phyloP scores from a whole-genome alignment of 129 eudicot genomes.

The Lactuca sativa region DNA sequence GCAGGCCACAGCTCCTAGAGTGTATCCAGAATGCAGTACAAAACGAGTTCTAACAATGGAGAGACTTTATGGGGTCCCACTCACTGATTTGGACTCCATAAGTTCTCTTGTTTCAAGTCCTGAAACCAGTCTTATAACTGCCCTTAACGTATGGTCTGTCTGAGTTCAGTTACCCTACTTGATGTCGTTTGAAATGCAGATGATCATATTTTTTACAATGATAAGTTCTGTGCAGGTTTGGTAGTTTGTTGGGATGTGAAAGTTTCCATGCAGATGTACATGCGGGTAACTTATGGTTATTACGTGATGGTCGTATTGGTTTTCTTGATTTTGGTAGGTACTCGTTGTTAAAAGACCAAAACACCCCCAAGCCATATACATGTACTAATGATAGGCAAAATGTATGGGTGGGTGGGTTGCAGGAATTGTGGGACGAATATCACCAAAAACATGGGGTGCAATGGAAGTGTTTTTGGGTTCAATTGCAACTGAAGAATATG shows the following conservation, averaged over 20 bases:
- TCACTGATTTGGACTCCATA: conserved; percentile 91
- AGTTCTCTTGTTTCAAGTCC: conserved; percentile 87
- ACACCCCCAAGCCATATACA: background rate
- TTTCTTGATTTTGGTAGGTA: conserved; percentile 90
- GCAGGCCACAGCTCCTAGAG: conserved; percentile 97
- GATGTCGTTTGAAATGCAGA: conserved; percentile 8
- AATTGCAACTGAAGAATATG: conserved; percentile 78
- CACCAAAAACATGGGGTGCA: conserved; percentile 92
- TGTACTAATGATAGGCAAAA: background rate
- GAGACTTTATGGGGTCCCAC: conserved; percentile 96
- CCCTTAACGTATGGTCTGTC: conserved; percentile 91
- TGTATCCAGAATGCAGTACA: conserved; percentile 74
- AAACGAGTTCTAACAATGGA: conserved; percentile 87
- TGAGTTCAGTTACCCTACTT: background rate
- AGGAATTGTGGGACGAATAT: conserved; percentile 97
- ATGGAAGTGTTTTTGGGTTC: conserved; percentile 93
- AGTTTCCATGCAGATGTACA: conserved; percentile 95
- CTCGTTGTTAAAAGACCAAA: background rate
- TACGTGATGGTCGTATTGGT: conserved; percentile 98
- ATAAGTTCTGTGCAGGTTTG: conserved; percentile 61
- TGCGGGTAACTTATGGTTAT: conserved; percentile 93
- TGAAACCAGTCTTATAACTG: conserved; percentile 92
- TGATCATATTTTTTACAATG: background rate
- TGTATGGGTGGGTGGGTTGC: conserved; percentile 18
- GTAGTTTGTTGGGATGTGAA: conserved; percentile 95